Percentiles rank a stretch among this genome's conserved stretches.
Conservation (phyloP, 78 protist species). For the Chrysochromulina parva region DNA sequence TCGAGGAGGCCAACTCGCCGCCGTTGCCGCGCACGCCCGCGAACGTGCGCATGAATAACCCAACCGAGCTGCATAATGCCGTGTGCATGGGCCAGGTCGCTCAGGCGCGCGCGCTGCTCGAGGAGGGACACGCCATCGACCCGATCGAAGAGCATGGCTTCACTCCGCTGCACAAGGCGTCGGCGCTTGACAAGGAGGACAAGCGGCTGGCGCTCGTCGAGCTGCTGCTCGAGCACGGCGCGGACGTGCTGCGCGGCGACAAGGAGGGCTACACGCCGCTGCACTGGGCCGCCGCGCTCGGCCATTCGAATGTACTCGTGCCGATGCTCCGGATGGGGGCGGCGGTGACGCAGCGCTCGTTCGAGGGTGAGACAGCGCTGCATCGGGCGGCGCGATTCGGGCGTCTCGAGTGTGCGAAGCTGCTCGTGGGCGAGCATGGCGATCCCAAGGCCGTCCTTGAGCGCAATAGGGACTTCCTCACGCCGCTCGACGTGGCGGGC, state of each 20-base stretch:
- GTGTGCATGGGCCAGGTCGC: background rate
- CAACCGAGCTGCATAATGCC: background rate
- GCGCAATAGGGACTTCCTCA: background rate
- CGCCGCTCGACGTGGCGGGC: background rate
- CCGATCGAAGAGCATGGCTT: background rate
- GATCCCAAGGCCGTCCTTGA: background rate
- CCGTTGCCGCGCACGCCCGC: background rate
- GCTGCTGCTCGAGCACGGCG: background rate
- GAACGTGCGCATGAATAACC: too few relatives aligned
- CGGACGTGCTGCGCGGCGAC: background rate
- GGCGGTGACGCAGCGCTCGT: background rate
- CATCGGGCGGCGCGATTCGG: background rate
- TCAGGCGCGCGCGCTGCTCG: background rate
- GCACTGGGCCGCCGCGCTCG: slow-evolving; percentile 8
- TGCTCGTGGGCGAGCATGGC: background rate
- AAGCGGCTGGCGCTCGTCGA: background rate
- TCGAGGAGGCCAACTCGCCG: background rate
- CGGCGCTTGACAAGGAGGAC: background rate
- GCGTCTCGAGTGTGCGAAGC: too few relatives aligned
- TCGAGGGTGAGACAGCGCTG: background rate
- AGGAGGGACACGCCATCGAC: background rate
- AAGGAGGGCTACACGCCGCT: background rate
- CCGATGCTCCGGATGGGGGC: background rate
- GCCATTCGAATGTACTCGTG: background rate
- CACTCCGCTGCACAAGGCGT: slow-evolving; percentile 9